Evolutionary conservation across 1,284 basidiomycete species (phyloP).

Genomic region (Cryptococcus floricola): DNA sequence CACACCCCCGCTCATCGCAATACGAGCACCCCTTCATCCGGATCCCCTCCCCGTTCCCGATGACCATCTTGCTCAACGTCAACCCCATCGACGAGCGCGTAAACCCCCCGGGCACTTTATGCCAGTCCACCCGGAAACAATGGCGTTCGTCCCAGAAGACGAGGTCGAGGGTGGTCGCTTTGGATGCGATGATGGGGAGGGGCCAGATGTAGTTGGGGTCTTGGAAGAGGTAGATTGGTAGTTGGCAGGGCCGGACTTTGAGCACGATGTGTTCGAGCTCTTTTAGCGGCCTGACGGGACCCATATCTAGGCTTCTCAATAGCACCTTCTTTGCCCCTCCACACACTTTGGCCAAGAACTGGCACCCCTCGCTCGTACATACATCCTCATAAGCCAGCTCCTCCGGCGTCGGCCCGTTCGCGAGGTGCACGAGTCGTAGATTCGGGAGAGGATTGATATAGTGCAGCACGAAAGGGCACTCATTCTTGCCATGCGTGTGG

Average conservation of each 20-base stretch:
- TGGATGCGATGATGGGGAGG: not conserved
- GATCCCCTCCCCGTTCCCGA: no score
- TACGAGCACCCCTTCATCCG: no score
- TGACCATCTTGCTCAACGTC: no score
- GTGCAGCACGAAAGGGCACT: conserved; percentile 13
- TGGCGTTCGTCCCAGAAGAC: conserved; percentile 10
- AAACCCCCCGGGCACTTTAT: no score
- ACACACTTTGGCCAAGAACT: conserved; percentile 13
- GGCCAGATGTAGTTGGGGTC: not conserved
- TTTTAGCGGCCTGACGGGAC: not conserved
- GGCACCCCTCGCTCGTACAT: conserved; percentile 2
- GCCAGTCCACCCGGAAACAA: conserved; percentile 2
- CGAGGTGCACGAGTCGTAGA: conserved; percentile 9
- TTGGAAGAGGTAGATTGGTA: conserved; percentile 1
- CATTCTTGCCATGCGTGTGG: conserved; percentile 1
- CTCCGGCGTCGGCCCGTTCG: not conserved
- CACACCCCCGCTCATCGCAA: no score
- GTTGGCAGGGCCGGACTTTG: conserved; percentile 10
- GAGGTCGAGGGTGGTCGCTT: not conserved
- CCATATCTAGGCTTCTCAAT: conserved; percentile 1
- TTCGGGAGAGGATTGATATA: conserved; percentile 12
- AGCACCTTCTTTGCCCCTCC: not conserved
- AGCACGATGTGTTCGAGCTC: not conserved
- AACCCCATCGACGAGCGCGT: no score
- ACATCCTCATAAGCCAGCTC: not conserved